Conservation (phyloP, 331 rosid species). For the Acacia concinna region DNA sequence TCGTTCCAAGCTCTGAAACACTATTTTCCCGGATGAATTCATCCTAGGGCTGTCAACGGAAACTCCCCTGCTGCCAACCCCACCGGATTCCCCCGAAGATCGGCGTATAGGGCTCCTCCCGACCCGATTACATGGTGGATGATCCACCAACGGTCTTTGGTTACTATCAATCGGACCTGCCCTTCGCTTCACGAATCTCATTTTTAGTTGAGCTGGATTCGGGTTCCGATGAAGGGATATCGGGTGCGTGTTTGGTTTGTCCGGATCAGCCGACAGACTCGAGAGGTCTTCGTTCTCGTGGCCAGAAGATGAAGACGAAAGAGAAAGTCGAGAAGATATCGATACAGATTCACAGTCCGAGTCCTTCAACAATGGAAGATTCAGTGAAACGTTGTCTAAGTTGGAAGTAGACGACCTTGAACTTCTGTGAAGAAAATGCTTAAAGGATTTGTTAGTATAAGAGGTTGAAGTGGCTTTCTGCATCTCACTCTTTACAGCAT, state of each 20-base stretch:
- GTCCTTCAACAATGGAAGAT: conserved; percentile 51
- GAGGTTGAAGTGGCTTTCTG: conserved; percentile 43
- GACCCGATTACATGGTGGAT: conserved; percentile 29
- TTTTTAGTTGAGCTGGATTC: conserved; percentile 40
- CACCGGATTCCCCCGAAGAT: conserved; percentile 27
- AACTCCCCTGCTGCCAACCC: conserved; percentile 64
- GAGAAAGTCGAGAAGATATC: conserved; percentile 73
- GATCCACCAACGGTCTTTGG: conserved; percentile 39
- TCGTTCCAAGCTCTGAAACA: conserved; percentile 84
- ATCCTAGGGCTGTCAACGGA: conserved; percentile 92
- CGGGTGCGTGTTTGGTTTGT: conserved; percentile 49
- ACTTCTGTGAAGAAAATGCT: conserved; percentile 63
- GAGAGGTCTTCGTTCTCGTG: conserved; percentile 93
- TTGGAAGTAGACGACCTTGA: conserved; percentile 48
- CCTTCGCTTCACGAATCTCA: conserved; percentile 56
- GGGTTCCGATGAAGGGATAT: conserved; percentile 50
- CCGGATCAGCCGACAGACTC: conserved; percentile 68
- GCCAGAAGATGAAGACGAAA: conserved; percentile 85
- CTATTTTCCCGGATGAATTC: conserved; percentile 90
- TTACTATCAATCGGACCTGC: conserved; percentile 40
- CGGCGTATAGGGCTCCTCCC: conserved; percentile 67
- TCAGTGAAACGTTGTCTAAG: conserved; percentile 47
- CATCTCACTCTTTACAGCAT: conserved; percentile 35
- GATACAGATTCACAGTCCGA: conserved; percentile 75
- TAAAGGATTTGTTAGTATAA: conserved; percentile 51